Base-by-base conservation (phyloP, 495 filamentous ascomycete genomes). In the Aspergillus panamensis region DNA sequence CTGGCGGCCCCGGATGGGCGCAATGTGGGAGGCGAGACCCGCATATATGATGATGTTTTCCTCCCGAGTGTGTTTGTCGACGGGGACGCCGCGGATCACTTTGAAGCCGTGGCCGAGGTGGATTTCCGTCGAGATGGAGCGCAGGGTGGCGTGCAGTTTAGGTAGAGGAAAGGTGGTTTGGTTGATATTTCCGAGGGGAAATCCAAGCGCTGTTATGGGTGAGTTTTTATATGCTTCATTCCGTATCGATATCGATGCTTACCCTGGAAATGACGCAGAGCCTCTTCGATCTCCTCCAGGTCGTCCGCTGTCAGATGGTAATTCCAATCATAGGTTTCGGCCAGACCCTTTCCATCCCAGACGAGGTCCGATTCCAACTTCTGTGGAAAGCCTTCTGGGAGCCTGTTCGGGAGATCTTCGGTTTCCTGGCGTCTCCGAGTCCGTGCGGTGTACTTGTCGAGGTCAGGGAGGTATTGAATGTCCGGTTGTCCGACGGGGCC, bases 41-140 rank as follows among this genome's bases (percentile, higher is more conserved):
- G 75, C 69, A 58, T 84, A 86, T 57, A 86, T 79, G 62, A 82
- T 82, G 39, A 87, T 68, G 60, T 83, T 86, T 16, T 88, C 82
- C 56, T 83, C 79, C 9, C 73, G 74, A 0, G 77, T 73, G 66
- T 87, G 76, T 1, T 66, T 57, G 44, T 79, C 73, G 1, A 82
- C 68, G 0, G 72, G 72, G 17, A 88, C 67, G 4, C 86, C 86
- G 2, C 83, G 78, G 3, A 89, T 62, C 4, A 89, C 83, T 37
- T 80, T 77, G 71, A 88, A 88, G 2, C 86, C 85, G 49, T 75
- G 79, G 7, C 84, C 84, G 33, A 64, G 65, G 58, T 87, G 82
- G 33, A 86, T 63, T 37, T 83, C 77, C 0, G 72, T 66, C 3
- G 85, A 83, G 20, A 85, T 62, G 0, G 69, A 62, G 29, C 80